Percentiles rank a stretch among this genome's conserved stretches.
phyloP scores from a whole-genome alignment of 164 flowering plant genomes.

The Umbellularia californica region DNA sequence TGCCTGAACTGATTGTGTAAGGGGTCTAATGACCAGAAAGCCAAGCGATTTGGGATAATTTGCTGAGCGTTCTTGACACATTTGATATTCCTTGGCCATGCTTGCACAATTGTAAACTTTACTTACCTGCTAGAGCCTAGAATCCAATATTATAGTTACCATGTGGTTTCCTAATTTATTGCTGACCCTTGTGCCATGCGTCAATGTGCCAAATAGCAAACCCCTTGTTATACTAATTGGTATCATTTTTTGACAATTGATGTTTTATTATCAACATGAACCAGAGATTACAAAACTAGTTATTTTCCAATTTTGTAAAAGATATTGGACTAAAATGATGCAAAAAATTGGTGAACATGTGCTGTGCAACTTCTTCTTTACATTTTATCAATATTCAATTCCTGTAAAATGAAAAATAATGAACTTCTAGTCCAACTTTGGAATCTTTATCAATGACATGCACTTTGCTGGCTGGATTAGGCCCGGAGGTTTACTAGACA shows the following conservation, averaged over 20 bases:
- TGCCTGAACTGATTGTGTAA: no score
- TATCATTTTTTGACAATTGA: background rate
- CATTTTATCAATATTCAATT: background rate
- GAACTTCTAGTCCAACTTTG: background rate
- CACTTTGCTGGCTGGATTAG: constrained; percentile 26
- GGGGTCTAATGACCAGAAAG: no score
- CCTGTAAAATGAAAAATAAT: no score
- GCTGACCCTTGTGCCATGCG: background rate
- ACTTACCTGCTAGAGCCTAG: background rate
- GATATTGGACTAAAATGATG: background rate
- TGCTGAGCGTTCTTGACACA: background rate
- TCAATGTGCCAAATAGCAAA: background rate
- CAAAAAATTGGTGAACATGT: background rate
- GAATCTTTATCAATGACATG: background rate
- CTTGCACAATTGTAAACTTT: background rate
- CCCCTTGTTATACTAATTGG: background rate
- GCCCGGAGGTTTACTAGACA: constrained; percentile 94
- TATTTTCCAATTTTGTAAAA: background rate
- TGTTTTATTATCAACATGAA: background rate
- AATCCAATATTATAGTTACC: background rate
- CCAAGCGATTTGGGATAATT: no score
- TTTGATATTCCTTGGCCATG: background rate
- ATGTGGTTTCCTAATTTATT: background rate
- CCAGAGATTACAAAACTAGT: background rate
- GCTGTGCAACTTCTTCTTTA: background rate